Evolutionary conservation across 2,329 filamentous ascomycete genomes (phyloP).

Genomic region (Bertia moriformis): DNA sequence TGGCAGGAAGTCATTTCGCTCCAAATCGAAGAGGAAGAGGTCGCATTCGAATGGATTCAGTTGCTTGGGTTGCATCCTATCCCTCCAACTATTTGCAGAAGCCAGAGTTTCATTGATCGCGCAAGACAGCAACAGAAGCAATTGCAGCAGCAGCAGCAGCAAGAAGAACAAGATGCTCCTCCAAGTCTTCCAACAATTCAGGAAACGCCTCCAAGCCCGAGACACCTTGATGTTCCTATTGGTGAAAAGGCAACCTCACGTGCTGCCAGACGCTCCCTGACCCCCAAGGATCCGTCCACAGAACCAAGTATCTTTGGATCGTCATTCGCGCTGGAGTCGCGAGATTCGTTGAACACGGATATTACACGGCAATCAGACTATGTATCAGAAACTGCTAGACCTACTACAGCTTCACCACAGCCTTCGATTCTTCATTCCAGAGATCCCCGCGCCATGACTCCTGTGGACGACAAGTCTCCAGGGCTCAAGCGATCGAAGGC

Average conservation of each 20-base stretch:
- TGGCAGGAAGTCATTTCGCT: conserved; percentile 51
- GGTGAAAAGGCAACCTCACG: not conserved
- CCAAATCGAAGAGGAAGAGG: conserved; percentile 36
- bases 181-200: not conserved
- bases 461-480: not conserved
- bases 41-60: conserved; percentile 48
- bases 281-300: not conserved
- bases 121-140: not conserved
- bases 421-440: not conserved
- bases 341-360: not conserved
- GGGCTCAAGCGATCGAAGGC: not conserved
- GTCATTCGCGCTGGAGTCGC: not conserved
- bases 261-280: not conserved
- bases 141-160: too few relatives aligned
- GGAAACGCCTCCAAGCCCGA: conserved; percentile 1
- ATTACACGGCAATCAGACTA: not conserved
- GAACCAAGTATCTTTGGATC: not conserved
- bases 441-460: not conserved
- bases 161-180: not conserved
- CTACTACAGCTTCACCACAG: too few relatives aligned
- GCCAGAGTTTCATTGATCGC: not conserved
- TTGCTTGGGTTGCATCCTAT: conserved; percentile 48
- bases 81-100: conserved; percentile 25
- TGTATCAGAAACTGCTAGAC: too few relatives aligned
- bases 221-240: not conserved